A percentile compares a stretch with the other conserved stretches of the same genome.
Conservation (phyloP, 1,139 yeast species). For the Debaryomycetaceae sp. region DNA sequence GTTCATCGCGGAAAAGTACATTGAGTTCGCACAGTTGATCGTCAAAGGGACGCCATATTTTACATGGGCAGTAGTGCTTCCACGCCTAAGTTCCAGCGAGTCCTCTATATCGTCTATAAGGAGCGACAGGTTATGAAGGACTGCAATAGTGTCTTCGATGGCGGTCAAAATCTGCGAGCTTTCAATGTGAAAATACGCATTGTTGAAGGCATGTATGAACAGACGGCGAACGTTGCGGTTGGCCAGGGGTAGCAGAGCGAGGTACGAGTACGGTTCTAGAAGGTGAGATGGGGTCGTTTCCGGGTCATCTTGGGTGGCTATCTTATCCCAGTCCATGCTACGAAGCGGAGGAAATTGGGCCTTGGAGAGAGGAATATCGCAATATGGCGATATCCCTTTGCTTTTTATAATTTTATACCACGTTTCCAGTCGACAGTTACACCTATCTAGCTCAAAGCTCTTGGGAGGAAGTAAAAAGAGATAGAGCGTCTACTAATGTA, state of each 20-base stretch:
- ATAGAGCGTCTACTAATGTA: too few relatives aligned
- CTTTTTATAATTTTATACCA: too few relatives aligned
- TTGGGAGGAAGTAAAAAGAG: too few relatives aligned
- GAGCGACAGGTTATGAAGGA: constrained; percentile 8
- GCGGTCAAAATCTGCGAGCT: constrained; percentile 2
- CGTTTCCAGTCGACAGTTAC: too few relatives aligned
- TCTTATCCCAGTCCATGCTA: too few relatives aligned
- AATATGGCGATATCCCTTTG: too few relatives aligned
- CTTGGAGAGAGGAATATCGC: too few relatives aligned
- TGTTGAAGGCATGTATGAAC: constrained; percentile 8
- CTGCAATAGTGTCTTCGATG: constrained; percentile 6
- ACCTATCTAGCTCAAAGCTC: too few relatives aligned
- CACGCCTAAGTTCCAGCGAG: constrained; percentile 57
- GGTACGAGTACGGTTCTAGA: constrained; percentile 7
- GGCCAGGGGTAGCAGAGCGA: constrained; percentile 7
- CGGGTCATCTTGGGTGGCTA: too few relatives aligned
- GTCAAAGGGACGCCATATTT: constrained; percentile 71
- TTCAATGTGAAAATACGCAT: constrained; percentile 6
- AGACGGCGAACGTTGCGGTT: constrained; percentile 6
- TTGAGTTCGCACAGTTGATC: constrained; percentile 71
- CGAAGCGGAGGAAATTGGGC: too few relatives aligned
- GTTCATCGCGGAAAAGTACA: constrained; percentile 63
- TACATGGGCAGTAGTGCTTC: constrained; percentile 66
- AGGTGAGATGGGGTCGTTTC: too few relatives aligned
- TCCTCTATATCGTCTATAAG: constrained; percentile 77